A percentile compares a stretch with the other conserved stretches of the same genome.
These are phyloP conservation scores for Penicillium egyptiacum DNA, from an alignment of 495 filamentous ascomycete genomes.

Conservation along the genomic window DNA sequence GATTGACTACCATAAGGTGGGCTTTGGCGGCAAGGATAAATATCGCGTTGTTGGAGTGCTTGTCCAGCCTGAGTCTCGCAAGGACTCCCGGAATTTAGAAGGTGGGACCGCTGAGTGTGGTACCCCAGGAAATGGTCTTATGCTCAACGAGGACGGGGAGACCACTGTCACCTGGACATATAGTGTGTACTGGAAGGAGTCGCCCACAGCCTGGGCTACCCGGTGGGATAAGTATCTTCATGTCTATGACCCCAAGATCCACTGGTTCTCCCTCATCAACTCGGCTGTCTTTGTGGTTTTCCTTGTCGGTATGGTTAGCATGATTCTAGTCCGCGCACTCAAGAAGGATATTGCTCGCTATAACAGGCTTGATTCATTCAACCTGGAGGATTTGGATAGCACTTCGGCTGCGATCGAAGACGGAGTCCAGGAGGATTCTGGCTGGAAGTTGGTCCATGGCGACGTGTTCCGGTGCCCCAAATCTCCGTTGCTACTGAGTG, in stretches of 20 bases:
- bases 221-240: constrained; percentile 98
- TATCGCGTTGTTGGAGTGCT: constrained; percentile 88
- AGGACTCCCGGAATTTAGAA: constrained; percentile 54
- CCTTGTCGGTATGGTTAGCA: constrained; percentile 84
- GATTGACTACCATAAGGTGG: constrained; percentile 86
- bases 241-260: constrained; percentile 92
- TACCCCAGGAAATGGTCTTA: constrained; percentile 47
- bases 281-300: constrained; percentile 91
- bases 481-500: constrained; percentile 76
- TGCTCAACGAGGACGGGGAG: constrained; percentile 63
- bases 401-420: constrained; percentile 76
- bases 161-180: constrained; percentile 85
- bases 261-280: constrained; percentile 97
- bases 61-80: constrained; percentile 74
- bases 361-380: constrained; percentile 85
- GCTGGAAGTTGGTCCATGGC: constrained; percentile 97
- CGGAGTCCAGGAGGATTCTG: constrained; percentile 94
- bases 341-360: constrained; percentile 94
- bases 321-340: constrained; percentile 81
- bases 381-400: constrained; percentile 78
- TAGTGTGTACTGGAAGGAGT: constrained; percentile 80
- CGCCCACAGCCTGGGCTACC: constrained; percentile 85
- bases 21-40: constrained; percentile 54
- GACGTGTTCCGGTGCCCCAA: constrained; percentile 92
- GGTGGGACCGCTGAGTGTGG: constrained; percentile 64